Evolutionary conservation across 805 yeast species (phyloP), one percentile per base, ranked within the genome.

Genomic region (Hanseniaspora lindneri): DNA sequence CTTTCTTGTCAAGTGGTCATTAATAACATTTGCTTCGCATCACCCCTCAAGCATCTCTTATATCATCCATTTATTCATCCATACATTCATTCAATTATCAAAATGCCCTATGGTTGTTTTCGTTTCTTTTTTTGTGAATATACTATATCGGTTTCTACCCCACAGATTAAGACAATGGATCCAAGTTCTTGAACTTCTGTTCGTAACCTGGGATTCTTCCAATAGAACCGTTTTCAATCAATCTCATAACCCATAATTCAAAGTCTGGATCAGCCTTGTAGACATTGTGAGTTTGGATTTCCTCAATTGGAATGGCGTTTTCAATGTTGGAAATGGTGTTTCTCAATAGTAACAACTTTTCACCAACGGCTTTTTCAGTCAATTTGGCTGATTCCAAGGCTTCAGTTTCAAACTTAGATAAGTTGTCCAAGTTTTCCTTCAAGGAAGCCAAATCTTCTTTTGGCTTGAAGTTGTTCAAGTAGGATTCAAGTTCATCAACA

Each of bases 141-240:
- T n/a, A n/a, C n/a, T n/a, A n/a, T n/a, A n/a, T n/a, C n/a, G n/a
- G n/a, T n/a, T n/a, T n/a, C 6, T 28, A 20, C 7, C 29, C 53
- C 58, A 7, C n/a, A 35, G 35, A 43, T 43, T 43, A 43, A 28
- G 47, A 71, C 96, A 89, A 92, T 67, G 87, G 86, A 62, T 89
- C 86, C 71, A 89, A 78, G 67, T 83, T 85, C 70, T 97, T 97
- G 69, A 92, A 92, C 80, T 88, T 92, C 72, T 92, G 97, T 72
- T 83, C 80, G 80, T 92, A 92, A 61, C 96, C 95, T 61, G 97
- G 97, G 59, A 88, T 94, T 75, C 83, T 83, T 71, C 96, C 95
- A 76, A 88, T 81, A 25, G 44, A 25, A 35, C 47, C 47, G 35
- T 43, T 43, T 77, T 81, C 78, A 61, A 92, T 87, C 92, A 89